Base-by-base conservation (phyloP, 371 early-diverging fungal genomes). In the Apophysomyces ossiformis region DNA sequence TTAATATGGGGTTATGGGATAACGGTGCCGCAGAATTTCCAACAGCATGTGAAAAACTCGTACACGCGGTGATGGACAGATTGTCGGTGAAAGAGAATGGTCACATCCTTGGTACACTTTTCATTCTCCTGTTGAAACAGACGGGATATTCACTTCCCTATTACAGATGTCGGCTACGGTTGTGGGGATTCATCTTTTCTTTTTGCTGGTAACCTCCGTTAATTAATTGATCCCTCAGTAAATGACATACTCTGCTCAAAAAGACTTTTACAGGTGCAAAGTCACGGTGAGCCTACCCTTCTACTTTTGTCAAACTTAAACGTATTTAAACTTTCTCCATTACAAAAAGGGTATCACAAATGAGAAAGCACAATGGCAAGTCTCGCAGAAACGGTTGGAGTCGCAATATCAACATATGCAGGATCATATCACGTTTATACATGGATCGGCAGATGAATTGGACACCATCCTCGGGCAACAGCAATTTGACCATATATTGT, bases 121-220 rank as follows among this genome's bases (percentile, higher is more conserved):
- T 1, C 50, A 44, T 13, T 47, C 8, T 32, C 26, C 0, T 62
- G 0, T 57, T 56, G 11, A 32, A 26, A 26, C 26, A 26, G 26
- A 15, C 36, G 6, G 36, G 15, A 21, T 21, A 21, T 50, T 43
- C 12, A 57, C 15, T 39, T 16, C 26, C 13, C 26, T 41, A n/a
- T 26, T 37, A 16, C 64, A 83, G 84, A 83, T 67, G 81, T 83
- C 37, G 84, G 81, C 0, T 83, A 77, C 77, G 84, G 84, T 4
- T 83, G 84, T 67, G 84, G 81, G 0, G 84, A 83, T 64, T 83
- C 84, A 0, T 83, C 79, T 57, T 74, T 80, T 41, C 16, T 73
- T 7, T 57, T 83, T 46, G 75, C 79, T 62, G 73, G 77, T 75
- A 77, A 43, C 2, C 26, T 26, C 26, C 26, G 26, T 26, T 26